Percentiles rank a stretch among this genome's conserved stretches.
Conservation (phyloP, 768 basidiomycete genomes). For the Lactarius vividus region DNA sequence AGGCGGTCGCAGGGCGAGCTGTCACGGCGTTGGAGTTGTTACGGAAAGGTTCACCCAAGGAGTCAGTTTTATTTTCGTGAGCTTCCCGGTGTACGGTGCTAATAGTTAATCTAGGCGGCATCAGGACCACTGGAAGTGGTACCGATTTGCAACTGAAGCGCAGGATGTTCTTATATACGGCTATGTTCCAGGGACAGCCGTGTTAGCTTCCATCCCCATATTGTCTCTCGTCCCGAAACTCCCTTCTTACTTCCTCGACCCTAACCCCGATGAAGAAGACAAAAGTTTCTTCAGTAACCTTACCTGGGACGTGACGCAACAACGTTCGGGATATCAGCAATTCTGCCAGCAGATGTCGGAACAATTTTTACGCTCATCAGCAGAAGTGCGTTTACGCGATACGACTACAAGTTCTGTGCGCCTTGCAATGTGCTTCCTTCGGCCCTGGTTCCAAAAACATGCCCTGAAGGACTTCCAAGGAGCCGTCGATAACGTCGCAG, state of each 20-base stretch:
- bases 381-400: conserved; percentile 59
- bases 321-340: conserved; percentile 60
- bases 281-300: conserved; percentile 39
- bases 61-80: conserved; percentile 47
- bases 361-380: conserved; percentile 53
- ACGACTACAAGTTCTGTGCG: conserved; percentile 66
- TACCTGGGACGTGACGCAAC: conserved; percentile 55
- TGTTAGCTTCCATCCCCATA: conserved; percentile 69
- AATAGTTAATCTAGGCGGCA: conserved; percentile 45
- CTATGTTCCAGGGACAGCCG: conserved; percentile 60
- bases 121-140: conserved; percentile 72
- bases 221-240: conserved; percentile 60
- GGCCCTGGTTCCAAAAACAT: conserved; percentile 63
- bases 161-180: conserved; percentile 74
- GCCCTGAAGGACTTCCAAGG: conserved; percentile 41
- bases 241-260: conserved; percentile 64
- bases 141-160: conserved; percentile 68
- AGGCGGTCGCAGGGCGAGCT: conserved; percentile 52
- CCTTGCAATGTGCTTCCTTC: conserved; percentile 63
- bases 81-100: conserved; percentile 1
- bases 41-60: conserved; percentile 46
- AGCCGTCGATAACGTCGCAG: conserved; percentile 39
- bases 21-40: conserved; percentile 67
- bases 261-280: conserved; percentile 36
- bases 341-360: conserved; percentile 72